phyloP scores from a whole-genome alignment of 768 basidiomycete genomes.

The Boletus huronensis region DNA sequence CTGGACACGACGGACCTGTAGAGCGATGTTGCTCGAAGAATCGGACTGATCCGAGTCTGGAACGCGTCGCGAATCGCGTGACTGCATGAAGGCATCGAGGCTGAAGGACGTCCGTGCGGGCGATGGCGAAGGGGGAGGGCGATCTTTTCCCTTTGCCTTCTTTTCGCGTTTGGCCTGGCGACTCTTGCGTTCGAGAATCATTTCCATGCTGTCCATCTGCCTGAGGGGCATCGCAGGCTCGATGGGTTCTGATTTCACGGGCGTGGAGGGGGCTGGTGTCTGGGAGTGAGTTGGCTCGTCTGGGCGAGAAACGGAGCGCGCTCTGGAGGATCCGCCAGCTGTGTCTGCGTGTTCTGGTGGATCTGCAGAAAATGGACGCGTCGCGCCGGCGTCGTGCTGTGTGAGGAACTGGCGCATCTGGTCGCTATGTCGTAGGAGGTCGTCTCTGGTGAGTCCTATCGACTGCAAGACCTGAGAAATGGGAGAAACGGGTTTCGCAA shows the following conservation, averaged over 20 bases:
- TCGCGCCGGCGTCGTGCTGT: slow-evolving; percentile 44
- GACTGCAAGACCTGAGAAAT: slow-evolving; percentile 69
- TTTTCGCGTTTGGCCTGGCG: slow-evolving; percentile 54
- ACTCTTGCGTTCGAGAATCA: slow-evolving; percentile 68
- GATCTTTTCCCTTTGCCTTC: slow-evolving; percentile 45
- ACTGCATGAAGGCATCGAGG: slow-evolving; percentile 48
- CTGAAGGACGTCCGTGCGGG: slow-evolving; percentile 45
- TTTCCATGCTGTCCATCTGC: slow-evolving; percentile 72
- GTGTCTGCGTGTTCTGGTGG: slow-evolving; percentile 35
- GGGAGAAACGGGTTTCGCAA: slow-evolving; percentile 47
- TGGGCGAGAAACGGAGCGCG: slow-evolving; percentile 45
- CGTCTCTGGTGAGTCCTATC: slow-evolving; percentile 74
- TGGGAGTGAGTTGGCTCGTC: slow-evolving; percentile 40
- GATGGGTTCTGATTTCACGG: slow-evolving; percentile 59
- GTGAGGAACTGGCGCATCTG: slow-evolving; percentile 80
- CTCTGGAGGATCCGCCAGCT: slow-evolving; percentile 40
- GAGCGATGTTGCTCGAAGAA: slow-evolving; percentile 23
- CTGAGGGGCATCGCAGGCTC: slow-evolving; percentile 50
- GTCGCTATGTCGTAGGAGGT: slow-evolving; percentile 65
- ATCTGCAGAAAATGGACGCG: slow-evolving; percentile 40
- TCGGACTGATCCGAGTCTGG: slow-evolving; percentile 32
- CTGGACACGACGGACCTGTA: slow-evolving; percentile 40
- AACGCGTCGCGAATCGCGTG: slow-evolving; percentile 52
- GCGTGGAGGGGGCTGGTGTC: slow-evolving; percentile 50
- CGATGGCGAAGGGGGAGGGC: slow-evolving; percentile 51